phyloP scores from a whole-genome alignment of 1,284 basidiomycete species.

The Ustilago tritici region DNA sequence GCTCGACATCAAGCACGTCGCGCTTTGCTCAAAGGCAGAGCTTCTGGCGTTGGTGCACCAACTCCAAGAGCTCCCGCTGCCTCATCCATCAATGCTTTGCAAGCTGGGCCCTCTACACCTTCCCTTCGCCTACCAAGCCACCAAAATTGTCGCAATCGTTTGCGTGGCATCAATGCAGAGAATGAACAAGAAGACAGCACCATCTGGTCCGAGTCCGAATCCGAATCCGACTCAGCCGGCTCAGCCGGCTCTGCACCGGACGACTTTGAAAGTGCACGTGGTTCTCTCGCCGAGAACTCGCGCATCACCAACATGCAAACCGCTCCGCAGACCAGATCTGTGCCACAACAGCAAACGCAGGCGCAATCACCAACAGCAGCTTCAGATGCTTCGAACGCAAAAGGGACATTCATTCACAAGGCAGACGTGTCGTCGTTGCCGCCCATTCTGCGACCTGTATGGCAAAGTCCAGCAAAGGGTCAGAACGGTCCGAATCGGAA shows the following conservation, averaged over 20 bases:
- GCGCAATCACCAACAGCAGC: slow-evolving; percentile 20
- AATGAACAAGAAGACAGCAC: slow-evolving; percentile 45
- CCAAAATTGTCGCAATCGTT: slow-evolving; percentile 21
- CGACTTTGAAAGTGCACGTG: slow-evolving; percentile 49
- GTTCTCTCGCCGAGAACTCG: slow-evolving; percentile 39
- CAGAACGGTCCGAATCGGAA: slow-evolving; percentile 26
- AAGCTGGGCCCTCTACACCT: slow-evolving; percentile 44
- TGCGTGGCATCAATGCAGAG: slow-evolving; percentile 12
- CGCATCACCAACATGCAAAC: slow-evolving; percentile 42
- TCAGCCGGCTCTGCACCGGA: slow-evolving; percentile 32
- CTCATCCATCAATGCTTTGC: slow-evolving; percentile 4
- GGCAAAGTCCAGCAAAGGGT: slow-evolving; percentile 55
- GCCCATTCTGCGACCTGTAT: slow-evolving; percentile 61
- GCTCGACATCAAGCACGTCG: slow-evolving; percentile 46
- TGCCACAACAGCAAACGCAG: slow-evolving; percentile 14
- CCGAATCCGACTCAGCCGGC: slow-evolving; percentile 21
- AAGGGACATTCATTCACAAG: slow-evolving; percentile 64
- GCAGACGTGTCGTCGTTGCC: slow-evolving; percentile 61
- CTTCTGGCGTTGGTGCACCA: slow-evolving; percentile 17
- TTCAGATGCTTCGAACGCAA: slow-evolving; percentile 31
- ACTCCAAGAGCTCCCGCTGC: slow-evolving; percentile 9
- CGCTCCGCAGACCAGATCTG: slow-evolving; percentile 20
- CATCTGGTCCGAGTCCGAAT: slow-evolving; percentile 46
- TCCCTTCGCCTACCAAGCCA: slow-evolving; percentile 45
- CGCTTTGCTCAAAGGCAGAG: slow-evolving; percentile 30